phyloP scores from a whole-genome alignment of 768 basidiomycete genomes.

The Mycena crocata region DNA sequence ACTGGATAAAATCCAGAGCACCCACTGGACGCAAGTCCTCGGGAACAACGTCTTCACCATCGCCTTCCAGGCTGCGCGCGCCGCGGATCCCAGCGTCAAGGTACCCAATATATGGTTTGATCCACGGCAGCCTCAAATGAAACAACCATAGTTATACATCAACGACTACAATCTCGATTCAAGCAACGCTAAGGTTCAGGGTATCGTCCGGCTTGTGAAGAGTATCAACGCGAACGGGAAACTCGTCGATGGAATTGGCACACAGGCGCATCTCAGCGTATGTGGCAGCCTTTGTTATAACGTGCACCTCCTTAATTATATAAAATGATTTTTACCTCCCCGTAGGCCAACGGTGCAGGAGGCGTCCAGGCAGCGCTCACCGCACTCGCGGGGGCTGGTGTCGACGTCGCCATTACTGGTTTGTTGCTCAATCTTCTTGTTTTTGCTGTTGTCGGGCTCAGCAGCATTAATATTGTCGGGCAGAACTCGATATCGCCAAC shows the following conservation, averaged over 20 bases:
- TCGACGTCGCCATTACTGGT: constrained; percentile 60
- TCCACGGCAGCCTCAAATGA: no score
- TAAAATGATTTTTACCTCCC: no score
- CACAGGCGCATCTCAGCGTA: constrained; percentile 56
- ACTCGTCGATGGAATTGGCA: constrained; percentile 62
- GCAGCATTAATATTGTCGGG: background rate
- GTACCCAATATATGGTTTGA: no score
- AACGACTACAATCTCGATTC: constrained; percentile 64
- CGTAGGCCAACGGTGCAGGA: constrained; percentile 53
- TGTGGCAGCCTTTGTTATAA: constrained; percentile 4
- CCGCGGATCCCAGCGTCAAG: constrained; percentile 62
- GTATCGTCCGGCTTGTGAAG: constrained; percentile 52
- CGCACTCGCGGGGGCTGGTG: constrained; percentile 55
- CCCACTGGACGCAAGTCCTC: constrained; percentile 24
- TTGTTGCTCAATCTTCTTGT: background rate
- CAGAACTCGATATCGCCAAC: constrained; percentile 55
- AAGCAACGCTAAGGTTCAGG: constrained; percentile 57
- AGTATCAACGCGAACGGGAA: constrained; percentile 48
- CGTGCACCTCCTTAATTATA: background rate
- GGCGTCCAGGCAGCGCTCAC: constrained; percentile 55
- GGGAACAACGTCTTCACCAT: constrained; percentile 58
- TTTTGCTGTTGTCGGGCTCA: no score
- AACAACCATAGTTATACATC: constrained; percentile 50
- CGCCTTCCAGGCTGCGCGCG: constrained; percentile 62
- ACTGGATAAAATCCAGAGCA: constrained; percentile 7